Conservation (phyloP, 1,284 basidiomycete species). For the Ceratobasidium sp. region DNA sequence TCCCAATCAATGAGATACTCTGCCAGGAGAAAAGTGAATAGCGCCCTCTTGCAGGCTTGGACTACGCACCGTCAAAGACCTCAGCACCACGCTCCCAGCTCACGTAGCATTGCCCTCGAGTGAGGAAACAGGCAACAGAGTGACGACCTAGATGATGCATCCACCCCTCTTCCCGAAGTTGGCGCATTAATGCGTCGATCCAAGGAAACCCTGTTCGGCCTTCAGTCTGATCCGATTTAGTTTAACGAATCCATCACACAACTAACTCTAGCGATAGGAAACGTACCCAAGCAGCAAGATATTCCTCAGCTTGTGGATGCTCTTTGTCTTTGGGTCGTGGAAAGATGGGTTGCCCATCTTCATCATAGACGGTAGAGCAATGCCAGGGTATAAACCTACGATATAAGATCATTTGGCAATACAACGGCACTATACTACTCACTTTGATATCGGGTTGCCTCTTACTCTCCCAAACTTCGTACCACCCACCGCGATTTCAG, state of each 20-base stretch:
- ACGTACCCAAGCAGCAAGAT: constrained; percentile 51
- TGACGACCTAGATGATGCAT: constrained; percentile 60
- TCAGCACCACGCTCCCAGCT: constrained; percentile 63
- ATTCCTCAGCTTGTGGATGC: constrained; percentile 50
- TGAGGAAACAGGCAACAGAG: constrained; percentile 61
- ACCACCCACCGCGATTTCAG: constrained; percentile 50
- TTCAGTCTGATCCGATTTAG: constrained; percentile 46
- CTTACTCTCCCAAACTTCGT: constrained; percentile 53
- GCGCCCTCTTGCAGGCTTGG: constrained; percentile 36
- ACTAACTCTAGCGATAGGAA: not conserved
- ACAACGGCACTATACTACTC: constrained; percentile 38
- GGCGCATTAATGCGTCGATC: constrained; percentile 59
- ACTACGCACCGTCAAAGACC: constrained; percentile 54
- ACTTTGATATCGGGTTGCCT: constrained; percentile 54
- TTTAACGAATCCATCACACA: not conserved
- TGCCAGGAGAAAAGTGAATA: constrained; percentile 4
- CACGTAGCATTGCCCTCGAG: constrained; percentile 62
- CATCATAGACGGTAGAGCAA: constrained; percentile 54
- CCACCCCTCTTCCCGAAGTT: constrained; percentile 56
- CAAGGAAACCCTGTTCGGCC: constrained; percentile 59
- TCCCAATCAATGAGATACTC: constrained; percentile 55
- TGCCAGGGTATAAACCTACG: constrained; percentile 54
- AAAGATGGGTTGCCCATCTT: constrained; percentile 49
- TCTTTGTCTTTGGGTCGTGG: constrained; percentile 52
- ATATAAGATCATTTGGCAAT: not conserved